phyloP scores from a whole-genome alignment of 352 stramenopile genomes.

The Phytophthora hibernalis region DNA sequence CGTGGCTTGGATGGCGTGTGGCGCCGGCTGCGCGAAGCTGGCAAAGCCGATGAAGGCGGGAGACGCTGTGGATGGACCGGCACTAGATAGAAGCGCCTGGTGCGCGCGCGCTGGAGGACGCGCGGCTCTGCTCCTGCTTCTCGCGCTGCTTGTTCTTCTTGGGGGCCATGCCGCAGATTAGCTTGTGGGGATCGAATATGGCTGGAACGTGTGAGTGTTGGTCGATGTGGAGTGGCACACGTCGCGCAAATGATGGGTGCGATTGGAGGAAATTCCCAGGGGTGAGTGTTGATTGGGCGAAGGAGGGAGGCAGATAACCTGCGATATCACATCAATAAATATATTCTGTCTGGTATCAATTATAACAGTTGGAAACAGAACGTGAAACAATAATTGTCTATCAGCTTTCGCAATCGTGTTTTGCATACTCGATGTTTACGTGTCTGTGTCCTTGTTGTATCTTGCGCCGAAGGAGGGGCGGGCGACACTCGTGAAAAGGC shows the following conservation, averaged over 20 bases:
- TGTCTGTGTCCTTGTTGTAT: constrained; percentile 4
- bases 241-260: constrained; percentile 3
- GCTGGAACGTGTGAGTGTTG: no score
- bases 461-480: constrained; percentile 23
- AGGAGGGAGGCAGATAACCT: background rate
- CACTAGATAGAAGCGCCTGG: constrained; percentile 55
- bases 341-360: background rate
- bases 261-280: constrained; percentile 29
- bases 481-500: constrained; percentile 31
- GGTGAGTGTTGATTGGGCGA: constrained; percentile 16
- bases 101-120: constrained; percentile 82
- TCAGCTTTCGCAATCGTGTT: no score
- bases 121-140: constrained; percentile 83
- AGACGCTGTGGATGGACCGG: constrained; percentile 21
- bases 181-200: background rate
- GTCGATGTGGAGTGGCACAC: constrained; percentile 13
- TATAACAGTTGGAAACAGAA: no score
- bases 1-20: constrained; percentile 19
- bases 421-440: constrained; percentile 10
- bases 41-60: constrained; percentile 79
- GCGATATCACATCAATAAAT: background rate
- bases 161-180: constrained; percentile 37
- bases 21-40: constrained; percentile 55
- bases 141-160: constrained; percentile 92
- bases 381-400: no score